Evolutionary conservation across 768 basidiomycete species (phyloP).

Genomic region (Calocybe cyanea): DNA sequence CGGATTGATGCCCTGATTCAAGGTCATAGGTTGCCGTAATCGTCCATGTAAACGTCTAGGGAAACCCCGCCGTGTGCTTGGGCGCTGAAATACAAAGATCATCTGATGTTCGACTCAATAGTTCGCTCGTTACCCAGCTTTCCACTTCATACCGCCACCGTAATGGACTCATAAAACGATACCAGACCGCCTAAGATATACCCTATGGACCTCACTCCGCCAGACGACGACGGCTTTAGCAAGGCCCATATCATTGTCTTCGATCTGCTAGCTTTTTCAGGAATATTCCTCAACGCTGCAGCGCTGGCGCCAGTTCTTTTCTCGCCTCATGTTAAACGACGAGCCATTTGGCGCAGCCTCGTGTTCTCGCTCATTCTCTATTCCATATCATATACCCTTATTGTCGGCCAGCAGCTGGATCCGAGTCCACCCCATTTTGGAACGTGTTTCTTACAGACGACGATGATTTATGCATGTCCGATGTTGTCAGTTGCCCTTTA

Average conservation of each 20-base stretch:
- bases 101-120: too few species aligned
- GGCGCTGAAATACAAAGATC: too few species aligned
- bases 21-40: too few species aligned
- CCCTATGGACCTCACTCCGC: too few species aligned
- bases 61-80: too few species aligned
- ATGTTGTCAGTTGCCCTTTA: not conserved
- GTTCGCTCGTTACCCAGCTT: too few species aligned
- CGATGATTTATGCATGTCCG: not conserved
- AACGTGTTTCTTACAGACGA: slow-evolving; percentile 1
- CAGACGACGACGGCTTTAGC: not conserved
- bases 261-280: not conserved
- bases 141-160: too few species aligned
- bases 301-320: not conserved
- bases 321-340: not conserved
- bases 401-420: not conserved
- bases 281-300: not conserved
- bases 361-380: not conserved
- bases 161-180: too few species aligned
- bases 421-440: not conserved
- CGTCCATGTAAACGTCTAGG: too few species aligned
- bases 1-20: too few species aligned
- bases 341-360: not conserved
- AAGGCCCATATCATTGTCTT: not conserved
- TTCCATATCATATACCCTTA: not conserved
- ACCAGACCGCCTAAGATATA: too few species aligned